Percentiles rank a stretch among this genome's conserved stretches.
Evolutionary conservation across 179 eudicot genomes (phyloP).

Genomic region (Heliamphora pulchella): DNA sequence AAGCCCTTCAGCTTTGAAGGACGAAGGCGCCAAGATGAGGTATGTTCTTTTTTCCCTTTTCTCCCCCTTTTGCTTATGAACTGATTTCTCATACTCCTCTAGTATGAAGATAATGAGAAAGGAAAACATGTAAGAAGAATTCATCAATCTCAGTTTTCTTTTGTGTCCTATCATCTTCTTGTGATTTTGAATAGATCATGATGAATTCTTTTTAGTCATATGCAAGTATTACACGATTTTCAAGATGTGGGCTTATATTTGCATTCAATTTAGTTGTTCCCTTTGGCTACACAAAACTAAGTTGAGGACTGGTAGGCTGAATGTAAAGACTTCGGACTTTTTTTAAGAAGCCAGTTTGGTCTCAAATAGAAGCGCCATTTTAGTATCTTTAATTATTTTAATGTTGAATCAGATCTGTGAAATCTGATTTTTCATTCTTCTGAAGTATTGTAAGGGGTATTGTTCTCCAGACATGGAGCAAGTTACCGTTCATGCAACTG

Average conservation of each 20-base stretch:
- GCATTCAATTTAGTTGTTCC: neutral
- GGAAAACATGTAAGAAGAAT: neutral
- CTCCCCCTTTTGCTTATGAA: neutral
- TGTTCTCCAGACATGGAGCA: neutral
- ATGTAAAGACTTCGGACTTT: neutral
- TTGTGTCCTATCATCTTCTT: neutral
- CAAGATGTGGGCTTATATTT: neutral
- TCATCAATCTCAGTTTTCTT: neutral
- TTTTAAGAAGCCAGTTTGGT: neutral
- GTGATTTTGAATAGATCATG: neutral
- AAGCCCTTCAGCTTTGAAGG: slow-evolving; percentile 96
- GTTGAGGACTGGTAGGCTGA: no score
- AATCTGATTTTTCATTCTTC: neutral
- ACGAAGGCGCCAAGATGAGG: slow-evolving; percentile 89
- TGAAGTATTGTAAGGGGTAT: neutral
- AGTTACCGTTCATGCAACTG: neutral
- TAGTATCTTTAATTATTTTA: neutral
- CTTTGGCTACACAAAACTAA: neutral
- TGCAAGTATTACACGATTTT: neutral
- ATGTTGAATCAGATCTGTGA: neutral
- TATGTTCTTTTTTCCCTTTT: slow-evolving; percentile 7
- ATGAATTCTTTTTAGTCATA: neutral
- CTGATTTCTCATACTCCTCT: slow-evolving; percentile 6
- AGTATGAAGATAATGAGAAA: slow-evolving; percentile 4
- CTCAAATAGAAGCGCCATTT: neutral